Conservation (phyloP, 2,329 filamentous ascomycete species). For the Metarhizium sp. region DNA sequence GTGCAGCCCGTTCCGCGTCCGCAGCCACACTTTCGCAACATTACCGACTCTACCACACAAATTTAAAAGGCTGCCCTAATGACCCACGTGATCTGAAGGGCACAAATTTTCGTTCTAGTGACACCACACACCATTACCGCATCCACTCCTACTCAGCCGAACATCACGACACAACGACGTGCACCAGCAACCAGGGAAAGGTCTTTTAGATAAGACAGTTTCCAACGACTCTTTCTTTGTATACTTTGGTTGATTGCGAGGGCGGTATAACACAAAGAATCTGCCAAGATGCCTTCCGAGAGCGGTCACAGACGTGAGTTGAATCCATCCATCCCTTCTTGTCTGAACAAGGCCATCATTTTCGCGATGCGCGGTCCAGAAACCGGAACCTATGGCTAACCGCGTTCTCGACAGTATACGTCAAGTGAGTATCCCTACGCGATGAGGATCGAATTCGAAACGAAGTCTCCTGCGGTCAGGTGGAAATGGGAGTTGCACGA, state of each 20-base stretch:
- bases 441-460: slow-evolving; percentile 3
- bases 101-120: slow-evolving; percentile 23
- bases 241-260: slow-evolving; percentile 37
- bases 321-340: background rate
- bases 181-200: slow-evolving; percentile 30
- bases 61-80: slow-evolving; percentile 18
- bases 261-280: slow-evolving; percentile 29
- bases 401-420: slow-evolving; percentile 56
- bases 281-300: slow-evolving; percentile 79
- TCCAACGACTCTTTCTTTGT: slow-evolving; percentile 27
- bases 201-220: slow-evolving; percentile 38
- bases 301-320: slow-evolving; percentile 81
- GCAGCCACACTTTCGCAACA: slow-evolving; percentile 3
- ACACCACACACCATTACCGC: slow-evolving; percentile 25
- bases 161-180: slow-evolving; percentile 35
- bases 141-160: slow-evolving; percentile 22
- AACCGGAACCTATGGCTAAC: background rate
- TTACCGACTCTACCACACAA: background rate
- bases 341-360: slow-evolving; percentile 4
- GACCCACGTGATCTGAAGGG: slow-evolving; percentile 26
- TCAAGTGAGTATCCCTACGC: slow-evolving; percentile 59
- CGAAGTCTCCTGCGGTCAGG: background rate
- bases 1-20: background rate
- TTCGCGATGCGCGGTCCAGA: slow-evolving; percentile 18
- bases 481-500: background rate